phyloP scores from a whole-genome alignment of 176 grass and related monocot genomes.

The sorghum (Sorghum bicolor) region Sorghum_bicolor_NCBIv3 NC_012878.2:52360001-52360500 shows the following conservation, averaged over 20 bases:
- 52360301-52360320: neutral
- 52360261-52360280: neutral
- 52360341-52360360: neutral
- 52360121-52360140: slow-evolving; percentile 89
- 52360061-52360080: slow-evolving; percentile 79
- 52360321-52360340: neutral
- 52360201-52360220: slow-evolving; percentile 26
- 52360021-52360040: slow-evolving; percentile 96
- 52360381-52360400: too few species aligned
- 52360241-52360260: neutral
- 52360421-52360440: neutral
- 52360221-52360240: slow-evolving; percentile 7
- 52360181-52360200: neutral
- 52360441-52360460: too few species aligned
- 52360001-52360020: slow-evolving; percentile 87
- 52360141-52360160: slow-evolving; percentile 45
- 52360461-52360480: neutral
- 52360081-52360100: slow-evolving; percentile 88
- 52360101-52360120: slow-evolving; percentile 86
- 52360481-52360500: too few species aligned
- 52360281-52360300: neutral
- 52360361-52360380: neutral
- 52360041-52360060: slow-evolving; percentile 88
- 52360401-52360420: neutral
- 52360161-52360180: too few species aligned